Evolutionary conservation across 2,329 filamentous ascomycete species (phyloP).

Genomic region (Geoglossum cookeanum): DNA sequence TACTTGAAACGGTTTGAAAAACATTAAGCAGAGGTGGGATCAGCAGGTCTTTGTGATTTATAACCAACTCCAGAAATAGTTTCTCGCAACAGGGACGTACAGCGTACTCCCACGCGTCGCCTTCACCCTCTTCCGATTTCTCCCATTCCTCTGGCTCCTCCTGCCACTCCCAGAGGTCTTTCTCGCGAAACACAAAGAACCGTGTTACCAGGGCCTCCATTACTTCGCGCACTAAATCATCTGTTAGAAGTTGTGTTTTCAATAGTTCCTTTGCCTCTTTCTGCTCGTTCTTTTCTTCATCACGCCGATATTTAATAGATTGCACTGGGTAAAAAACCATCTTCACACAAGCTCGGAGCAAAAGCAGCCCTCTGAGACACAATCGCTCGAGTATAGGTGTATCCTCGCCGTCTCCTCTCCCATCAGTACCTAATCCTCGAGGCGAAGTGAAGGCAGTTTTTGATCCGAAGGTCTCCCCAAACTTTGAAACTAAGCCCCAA

Average conservation of each 20-base stretch:
- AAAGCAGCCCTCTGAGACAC: conserved; percentile 61
- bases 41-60: conserved; percentile 70
- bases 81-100: conserved; percentile 86
- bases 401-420: conserved; percentile 20
- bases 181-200: conserved; percentile 71
- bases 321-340: conserved; percentile 68
- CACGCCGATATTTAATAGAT: conserved; percentile 65
- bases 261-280: conserved; percentile 48
- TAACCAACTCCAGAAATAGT: conserved; percentile 77
- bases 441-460: conserved; percentile 18
- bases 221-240: conserved; percentile 59
- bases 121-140: conserved; percentile 64
- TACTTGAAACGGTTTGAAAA: conserved; percentile 57
- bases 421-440: conserved; percentile 8
- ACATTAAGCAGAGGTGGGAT: conserved; percentile 63
- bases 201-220: conserved; percentile 71
- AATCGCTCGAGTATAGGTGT: conserved; percentile 44
- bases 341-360: conserved; percentile 65
- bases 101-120: conserved; percentile 79
- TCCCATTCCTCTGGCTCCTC: conserved; percentile 95
- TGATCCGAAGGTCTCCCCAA: conserved; percentile 54
- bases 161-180: conserved; percentile 81
- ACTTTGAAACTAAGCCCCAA: conserved; percentile 62
- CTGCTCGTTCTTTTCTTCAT: conserved; percentile 59
- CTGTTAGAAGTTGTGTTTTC: conserved; percentile 54